Base-by-base conservation (phyloP, 2,329 filamentous ascomycete species). In the Colletotrichum sp. region DNA sequence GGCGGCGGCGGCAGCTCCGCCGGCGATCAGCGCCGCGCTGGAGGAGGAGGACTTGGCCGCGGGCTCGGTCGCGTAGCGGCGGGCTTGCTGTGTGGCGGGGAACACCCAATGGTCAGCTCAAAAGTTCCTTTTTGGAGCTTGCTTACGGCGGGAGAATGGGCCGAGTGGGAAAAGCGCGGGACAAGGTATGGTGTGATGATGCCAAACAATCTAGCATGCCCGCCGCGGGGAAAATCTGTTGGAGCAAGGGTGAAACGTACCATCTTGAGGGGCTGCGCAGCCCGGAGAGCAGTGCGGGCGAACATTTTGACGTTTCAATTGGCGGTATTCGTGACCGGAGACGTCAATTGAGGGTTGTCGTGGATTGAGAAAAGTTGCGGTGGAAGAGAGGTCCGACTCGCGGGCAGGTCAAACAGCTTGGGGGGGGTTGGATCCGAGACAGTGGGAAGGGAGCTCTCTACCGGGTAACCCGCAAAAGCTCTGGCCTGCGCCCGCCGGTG, bases 41-140 rank as follows among this genome's bases (percentile, higher is more conserved):
- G 88, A 90, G 83, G 65, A 90, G 82, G 65, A 32, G 77, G 90
- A 87, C 85, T 92, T 91, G 77, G 43, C 43, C 43, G 83, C 73
- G 18, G 84, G 81, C 80, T 92, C 89, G 78, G 95, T 94, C 73
- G 96, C 95, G 86, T 98, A 98, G 82, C 86, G 85, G 78, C 89
- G 89, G 78, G 85, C 82, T 80, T 86, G 86, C 87, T 89, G 48
- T 36, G 14, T 59, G n/a, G 18, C 30, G 59, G 43, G 86, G 60
- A 85, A 26, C 84, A 85, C 73, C n/a, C n/a, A 78, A 79, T 72
- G 84, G 28, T 74, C 26, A 74, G 68, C 48, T 63, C 60, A 7
- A 14, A 18, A 32, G 10, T 57, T 24, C n/a, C 21, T 14, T 0
- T 28, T 28, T 66, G 34, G 18, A 24, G 18, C 13, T 34, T 60